Evolutionary conservation across 345 rosid genomes (phyloP), one percentile per base, ranked within the genome.

Genomic region (Ceriops decandra): DNA sequence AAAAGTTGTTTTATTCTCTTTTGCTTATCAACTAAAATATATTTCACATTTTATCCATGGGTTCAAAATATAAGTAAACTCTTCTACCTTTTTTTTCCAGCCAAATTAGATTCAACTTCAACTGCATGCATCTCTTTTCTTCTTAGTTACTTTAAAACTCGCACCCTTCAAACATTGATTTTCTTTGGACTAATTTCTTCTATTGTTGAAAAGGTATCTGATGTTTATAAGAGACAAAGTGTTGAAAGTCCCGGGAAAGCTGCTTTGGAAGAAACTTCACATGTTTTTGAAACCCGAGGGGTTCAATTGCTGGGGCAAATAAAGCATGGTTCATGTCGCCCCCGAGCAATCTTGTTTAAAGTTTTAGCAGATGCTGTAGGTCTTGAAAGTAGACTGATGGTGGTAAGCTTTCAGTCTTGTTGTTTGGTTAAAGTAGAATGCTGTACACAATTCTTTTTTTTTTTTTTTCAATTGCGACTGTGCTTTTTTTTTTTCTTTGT

Each of bases 291-390:
- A 79, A 82, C 74, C 70, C 86, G 79, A 74, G 87, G 84, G 69
- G 85, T 90, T 65, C 99, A 92, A 73, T 74, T 95, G 82, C 81
- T 95, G 72, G 99, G 99, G 72, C 98, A 92, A 78, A 92, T 95
- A 81, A 92, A 74, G 81, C 90, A 90, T 63, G 97, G 98, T 57
- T 88, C 97, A 52, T 92, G 98, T 67, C 87, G 92, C 70, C 88
- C 96, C 66, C 90, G 98, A 75, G 98, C 99, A 68, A 88, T 95
- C 64, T 74, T 95, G 68, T 95, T 92, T 80, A 92, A 95, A 83
- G 92, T 92, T 73, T 82, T 95, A 72, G 96, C 98, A 36, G 99
- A 95, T 79, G 80, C 96, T 36, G 96, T 95, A 54, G 98, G 96
- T 70, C 88, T 95, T 71, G 92, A 87, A 77, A 88, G 97, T 76